Evolutionary conservation across 805 yeast species (phyloP).

Genomic region (Candida dendrica): DNA sequence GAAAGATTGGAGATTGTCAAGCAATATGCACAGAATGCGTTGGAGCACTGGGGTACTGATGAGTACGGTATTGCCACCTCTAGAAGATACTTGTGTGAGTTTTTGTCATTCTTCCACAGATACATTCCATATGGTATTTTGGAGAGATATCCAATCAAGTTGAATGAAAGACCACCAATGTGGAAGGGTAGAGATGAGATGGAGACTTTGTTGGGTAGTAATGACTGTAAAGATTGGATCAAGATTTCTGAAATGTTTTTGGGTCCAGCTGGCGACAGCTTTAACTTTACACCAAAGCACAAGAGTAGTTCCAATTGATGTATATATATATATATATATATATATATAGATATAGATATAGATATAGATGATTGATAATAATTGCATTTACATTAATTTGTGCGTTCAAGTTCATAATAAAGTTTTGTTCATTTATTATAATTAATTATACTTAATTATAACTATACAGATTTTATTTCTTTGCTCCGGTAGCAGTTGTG

Average conservation of each 20-base stretch:
- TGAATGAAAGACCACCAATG: conserved; percentile 89
- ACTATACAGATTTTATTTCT: neutral
- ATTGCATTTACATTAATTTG: too few species aligned
- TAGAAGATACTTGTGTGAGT: conserved; percentile 90
- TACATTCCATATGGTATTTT: conserved; percentile 91
- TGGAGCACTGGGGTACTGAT: conserved; percentile 97
- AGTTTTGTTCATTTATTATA: too few species aligned
- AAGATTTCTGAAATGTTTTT: conserved; percentile 91
- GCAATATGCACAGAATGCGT: conserved; percentile 68
- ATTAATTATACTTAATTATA: too few species aligned
- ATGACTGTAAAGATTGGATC: conserved; percentile 91
- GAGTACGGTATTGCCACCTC: conserved; percentile 86
- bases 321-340: neutral
- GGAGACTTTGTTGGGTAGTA: conserved; percentile 81
- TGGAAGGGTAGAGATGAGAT: conserved; percentile 92
- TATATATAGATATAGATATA: too few species aligned
- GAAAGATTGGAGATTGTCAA: conserved; percentile 77
- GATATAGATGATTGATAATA: too few species aligned
- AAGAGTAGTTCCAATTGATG: conserved; percentile 63
- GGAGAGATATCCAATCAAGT: conserved; percentile 78
- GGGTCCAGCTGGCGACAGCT: conserved; percentile 73
- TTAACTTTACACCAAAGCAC: conserved; percentile 87
- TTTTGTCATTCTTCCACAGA: conserved; percentile 87
- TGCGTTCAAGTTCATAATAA: too few species aligned
- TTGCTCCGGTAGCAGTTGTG: neutral